Conservation (phyloP, 2,329 filamentous ascomycete genomes). For the Nigrospora sphaerica region DNA sequence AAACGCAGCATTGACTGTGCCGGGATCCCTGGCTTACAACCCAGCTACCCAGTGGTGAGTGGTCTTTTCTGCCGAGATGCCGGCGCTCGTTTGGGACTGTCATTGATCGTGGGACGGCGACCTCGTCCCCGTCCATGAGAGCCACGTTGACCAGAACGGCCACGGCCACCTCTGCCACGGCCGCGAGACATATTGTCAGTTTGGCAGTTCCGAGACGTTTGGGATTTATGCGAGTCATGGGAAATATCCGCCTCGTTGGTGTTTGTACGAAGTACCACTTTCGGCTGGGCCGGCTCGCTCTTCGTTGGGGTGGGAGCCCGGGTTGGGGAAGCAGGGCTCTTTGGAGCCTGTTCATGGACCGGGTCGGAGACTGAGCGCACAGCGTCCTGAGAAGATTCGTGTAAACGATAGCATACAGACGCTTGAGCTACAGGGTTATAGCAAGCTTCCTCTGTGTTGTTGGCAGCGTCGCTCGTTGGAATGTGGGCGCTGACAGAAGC, state of each 20-base stretch:
- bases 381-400: neutral
- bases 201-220: neutral
- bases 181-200: neutral
- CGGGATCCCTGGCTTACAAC: too few species aligned
- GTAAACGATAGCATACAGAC: neutral
- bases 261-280: neutral
- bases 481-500: neutral
- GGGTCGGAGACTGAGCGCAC: conserved; percentile 6
- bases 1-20: too few species aligned
- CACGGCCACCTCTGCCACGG: neutral
- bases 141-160: neutral
- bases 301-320: neutral
- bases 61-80: neutral
- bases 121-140: neutral
- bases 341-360: neutral
- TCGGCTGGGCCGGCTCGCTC: neutral
- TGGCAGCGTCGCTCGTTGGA: neutral
- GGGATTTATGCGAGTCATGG: neutral
- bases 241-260: neutral
- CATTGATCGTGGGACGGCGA: neutral
- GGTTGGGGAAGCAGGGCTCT: neutral
- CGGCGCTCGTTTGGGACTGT: neutral
- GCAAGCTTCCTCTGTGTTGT: neutral
- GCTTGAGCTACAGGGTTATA: neutral
- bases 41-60: too few species aligned